Conservation (phyloP, 2,329 filamentous ascomycete genomes). For the Ceratocystis cubensis region DNA sequence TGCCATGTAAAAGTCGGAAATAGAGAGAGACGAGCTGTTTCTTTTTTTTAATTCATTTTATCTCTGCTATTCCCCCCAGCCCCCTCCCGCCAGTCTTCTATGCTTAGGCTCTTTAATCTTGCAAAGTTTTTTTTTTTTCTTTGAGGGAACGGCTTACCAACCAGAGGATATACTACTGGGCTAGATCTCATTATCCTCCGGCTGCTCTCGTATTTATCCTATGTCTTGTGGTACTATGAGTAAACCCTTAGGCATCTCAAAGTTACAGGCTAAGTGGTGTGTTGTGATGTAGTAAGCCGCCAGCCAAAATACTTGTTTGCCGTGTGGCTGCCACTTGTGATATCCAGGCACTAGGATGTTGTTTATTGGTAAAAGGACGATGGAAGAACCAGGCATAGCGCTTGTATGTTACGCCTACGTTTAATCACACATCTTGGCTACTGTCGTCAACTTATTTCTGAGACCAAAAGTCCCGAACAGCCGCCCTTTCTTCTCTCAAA, state of each 20-base stretch:
- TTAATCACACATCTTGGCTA: constrained; percentile 1
- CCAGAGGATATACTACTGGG: neutral
- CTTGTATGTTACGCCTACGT: neutral
- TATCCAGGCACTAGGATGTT: neutral
- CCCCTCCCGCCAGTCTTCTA: neutral
- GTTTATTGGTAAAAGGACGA: neutral
- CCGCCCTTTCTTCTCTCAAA: neutral
- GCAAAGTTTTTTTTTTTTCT: neutral
- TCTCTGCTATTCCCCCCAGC: too few relatives aligned
- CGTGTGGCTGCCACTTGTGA: neutral
- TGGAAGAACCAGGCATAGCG: neutral
- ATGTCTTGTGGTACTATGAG: neutral
- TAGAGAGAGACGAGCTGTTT: neutral
- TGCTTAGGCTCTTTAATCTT: neutral
- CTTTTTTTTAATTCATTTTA: too few relatives aligned
- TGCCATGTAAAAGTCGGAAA: neutral
- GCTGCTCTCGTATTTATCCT: neutral
- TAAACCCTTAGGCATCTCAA: neutral
- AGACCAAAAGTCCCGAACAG: neutral
- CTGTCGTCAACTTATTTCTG: neutral
- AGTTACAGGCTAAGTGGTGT: neutral
- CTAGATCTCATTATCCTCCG: neutral
- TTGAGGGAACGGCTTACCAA: neutral
- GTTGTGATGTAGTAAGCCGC: neutral
- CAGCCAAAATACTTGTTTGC: neutral